Percentiles rank a stretch among this genome's conserved stretches.
Evolutionary conservation across 352 stramenopile genomes (phyloP).

Genomic region (Phytophthora brassicae): DNA sequence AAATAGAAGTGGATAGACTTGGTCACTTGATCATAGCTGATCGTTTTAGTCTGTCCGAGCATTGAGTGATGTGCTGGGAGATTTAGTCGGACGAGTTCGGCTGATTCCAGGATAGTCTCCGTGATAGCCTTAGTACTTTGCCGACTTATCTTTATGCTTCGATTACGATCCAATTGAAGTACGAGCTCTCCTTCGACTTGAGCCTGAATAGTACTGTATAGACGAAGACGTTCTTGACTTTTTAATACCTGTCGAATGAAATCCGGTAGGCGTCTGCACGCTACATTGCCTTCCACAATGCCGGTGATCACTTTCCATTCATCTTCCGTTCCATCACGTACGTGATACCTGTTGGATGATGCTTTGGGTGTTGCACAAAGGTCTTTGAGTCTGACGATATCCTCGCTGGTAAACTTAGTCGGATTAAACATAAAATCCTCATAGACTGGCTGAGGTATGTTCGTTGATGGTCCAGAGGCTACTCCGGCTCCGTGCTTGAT

Average conservation of each 20-base stretch:
- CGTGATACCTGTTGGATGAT: background rate
- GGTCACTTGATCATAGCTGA: too few species aligned
- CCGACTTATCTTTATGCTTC: too few species aligned
- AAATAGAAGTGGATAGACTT: too few species aligned
- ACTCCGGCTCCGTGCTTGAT: too few species aligned
- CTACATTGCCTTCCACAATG: background rate
- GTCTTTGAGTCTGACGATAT: background rate
- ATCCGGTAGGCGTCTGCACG: background rate
- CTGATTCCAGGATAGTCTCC: too few species aligned
- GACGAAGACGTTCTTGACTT: background rate
- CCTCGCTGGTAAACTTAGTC: background rate
- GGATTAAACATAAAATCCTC: background rate
- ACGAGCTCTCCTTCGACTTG: conserved; percentile 1
- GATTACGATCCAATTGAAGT: background rate
- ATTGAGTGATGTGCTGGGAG: too few species aligned
- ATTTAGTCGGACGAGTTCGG: too few species aligned
- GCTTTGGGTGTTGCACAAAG: background rate
- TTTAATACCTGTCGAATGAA: background rate
- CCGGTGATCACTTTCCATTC: background rate
- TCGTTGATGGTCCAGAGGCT: too few species aligned
- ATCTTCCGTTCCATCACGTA: background rate
- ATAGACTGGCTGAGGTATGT: too few species aligned
- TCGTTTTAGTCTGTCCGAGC: too few species aligned
- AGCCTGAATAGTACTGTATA: conserved; percentile 1
- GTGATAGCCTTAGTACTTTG: too few species aligned